Evolutionary conservation across 1,284 basidiomycete genomes (phyloP).

Genomic region (Lentinula novae-zelandiae): DNA sequence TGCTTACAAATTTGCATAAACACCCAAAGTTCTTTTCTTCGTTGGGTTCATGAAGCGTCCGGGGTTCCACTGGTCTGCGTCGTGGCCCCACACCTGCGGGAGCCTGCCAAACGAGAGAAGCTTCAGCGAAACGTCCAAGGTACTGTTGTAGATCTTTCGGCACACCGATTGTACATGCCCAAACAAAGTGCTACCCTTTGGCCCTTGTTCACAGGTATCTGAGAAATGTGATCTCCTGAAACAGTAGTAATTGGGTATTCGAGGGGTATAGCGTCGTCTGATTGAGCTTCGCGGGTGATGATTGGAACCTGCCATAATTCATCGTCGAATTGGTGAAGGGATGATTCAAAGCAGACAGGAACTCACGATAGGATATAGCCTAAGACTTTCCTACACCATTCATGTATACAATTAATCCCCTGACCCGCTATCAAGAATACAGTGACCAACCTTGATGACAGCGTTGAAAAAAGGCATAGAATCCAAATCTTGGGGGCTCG

Average conservation of each 20-base stretch:
- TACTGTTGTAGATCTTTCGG: no score
- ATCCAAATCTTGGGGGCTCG: constrained; percentile 26
- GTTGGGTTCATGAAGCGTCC: constrained; percentile 17
- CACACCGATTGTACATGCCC: constrained; percentile 17
- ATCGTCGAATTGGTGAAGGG: background rate
- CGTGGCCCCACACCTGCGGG: constrained; percentile 21
- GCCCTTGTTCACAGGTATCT: constrained; percentile 19
- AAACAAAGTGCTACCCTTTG: constrained; percentile 14
- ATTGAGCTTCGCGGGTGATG: constrained; percentile 12
- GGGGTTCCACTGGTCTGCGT: constrained; percentile 25
- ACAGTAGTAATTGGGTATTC: constrained; percentile 12
- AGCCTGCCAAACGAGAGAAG: background rate
- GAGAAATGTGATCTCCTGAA: constrained; percentile 13
- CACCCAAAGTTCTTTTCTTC: constrained; percentile 17
- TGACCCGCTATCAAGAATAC: background rate
- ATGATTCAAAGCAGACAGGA: background rate
- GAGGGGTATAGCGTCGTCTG: constrained; percentile 21
- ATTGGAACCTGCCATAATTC: background rate
- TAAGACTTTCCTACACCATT: constrained; percentile 18
- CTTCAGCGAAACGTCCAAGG: no score
- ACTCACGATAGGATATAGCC: constrained; percentile 18
- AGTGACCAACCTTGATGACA: constrained; percentile 19
- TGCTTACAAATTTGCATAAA: constrained; percentile 22
- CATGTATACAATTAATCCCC: background rate
- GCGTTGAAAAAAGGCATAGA: constrained; percentile 22